phyloP scores from a whole-genome alignment of 2,329 filamentous ascomycete genomes.

The Aschersonia sp. region DNA sequence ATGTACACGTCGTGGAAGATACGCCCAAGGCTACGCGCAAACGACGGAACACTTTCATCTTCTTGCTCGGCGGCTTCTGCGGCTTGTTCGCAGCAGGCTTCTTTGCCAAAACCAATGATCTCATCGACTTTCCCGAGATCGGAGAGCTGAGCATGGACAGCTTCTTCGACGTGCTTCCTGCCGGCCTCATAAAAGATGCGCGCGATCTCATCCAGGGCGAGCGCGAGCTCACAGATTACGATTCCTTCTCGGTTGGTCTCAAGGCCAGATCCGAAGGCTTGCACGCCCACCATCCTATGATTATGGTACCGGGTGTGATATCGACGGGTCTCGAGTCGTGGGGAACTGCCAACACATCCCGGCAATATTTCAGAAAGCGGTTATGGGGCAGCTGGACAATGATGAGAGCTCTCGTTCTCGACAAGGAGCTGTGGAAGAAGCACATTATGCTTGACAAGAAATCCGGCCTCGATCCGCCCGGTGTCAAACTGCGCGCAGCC shows the following conservation, averaged over 20 bases:
- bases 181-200: slow-evolving; percentile 73
- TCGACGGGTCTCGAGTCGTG: slow-evolving; percentile 94
- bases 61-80: slow-evolving; percentile 77
- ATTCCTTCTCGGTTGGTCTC: slow-evolving; percentile 83
- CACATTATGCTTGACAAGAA: slow-evolving; percentile 94
- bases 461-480: slow-evolving; percentile 81
- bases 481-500: slow-evolving; percentile 79
- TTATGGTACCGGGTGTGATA: slow-evolving; percentile 97
- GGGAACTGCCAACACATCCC: slow-evolving; percentile 75
- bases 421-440: slow-evolving; percentile 88
- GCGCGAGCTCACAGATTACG: slow-evolving; percentile 71
- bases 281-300: slow-evolving; percentile 68
- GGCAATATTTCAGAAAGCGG: slow-evolving; percentile 85
- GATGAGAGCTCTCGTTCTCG: slow-evolving; percentile 88
- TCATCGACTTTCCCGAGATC: slow-evolving; percentile 65
- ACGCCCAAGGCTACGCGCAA: slow-evolving; percentile 41
- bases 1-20: slow-evolving; percentile 29
- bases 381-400: slow-evolving; percentile 98
- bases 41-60: slow-evolving; percentile 67
- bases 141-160: slow-evolving; percentile 70
- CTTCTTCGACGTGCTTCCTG: slow-evolving; percentile 75
- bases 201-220: slow-evolving; percentile 77
- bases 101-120: slow-evolving; percentile 77
- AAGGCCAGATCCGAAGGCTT: slow-evolving; percentile 73
- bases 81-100: slow-evolving; percentile 80